Conservation (phyloP, 2,329 filamentous ascomycete species). For the Pseudodiploospora longispora region DNA sequence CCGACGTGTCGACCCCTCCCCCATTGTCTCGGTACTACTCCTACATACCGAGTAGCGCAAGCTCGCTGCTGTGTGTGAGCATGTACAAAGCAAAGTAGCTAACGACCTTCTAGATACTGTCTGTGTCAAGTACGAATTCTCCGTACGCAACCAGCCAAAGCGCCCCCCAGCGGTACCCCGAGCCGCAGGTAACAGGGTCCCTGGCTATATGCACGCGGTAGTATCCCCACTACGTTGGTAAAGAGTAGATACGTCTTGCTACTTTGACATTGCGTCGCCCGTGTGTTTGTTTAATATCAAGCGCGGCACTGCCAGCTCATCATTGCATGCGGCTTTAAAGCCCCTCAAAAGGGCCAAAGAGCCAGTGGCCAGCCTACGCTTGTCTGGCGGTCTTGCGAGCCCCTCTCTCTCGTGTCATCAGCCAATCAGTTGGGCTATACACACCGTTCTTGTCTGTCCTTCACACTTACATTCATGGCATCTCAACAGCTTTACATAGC, state of each 20-base stretch:
- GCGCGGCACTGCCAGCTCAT: slow-evolving; percentile 67
- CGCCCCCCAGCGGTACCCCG: too few species aligned
- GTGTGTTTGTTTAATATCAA: slow-evolving; percentile 24
- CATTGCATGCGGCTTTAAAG: slow-evolving; percentile 56
- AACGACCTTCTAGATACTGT: too few species aligned
- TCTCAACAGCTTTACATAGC: too few species aligned
- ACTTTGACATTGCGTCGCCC: slow-evolving; percentile 7
- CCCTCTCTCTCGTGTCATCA: slow-evolving; percentile 1
- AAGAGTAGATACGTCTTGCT: slow-evolving; percentile 9
- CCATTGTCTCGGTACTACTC: slow-evolving; percentile 7
- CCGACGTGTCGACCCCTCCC: not conserved
- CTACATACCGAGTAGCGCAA: not conserved
- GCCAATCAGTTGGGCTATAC: slow-evolving; percentile 8
- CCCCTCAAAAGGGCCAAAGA: slow-evolving; percentile 9
- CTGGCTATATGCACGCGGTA: too few species aligned
- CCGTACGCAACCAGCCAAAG: too few species aligned
- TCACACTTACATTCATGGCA: too few species aligned
- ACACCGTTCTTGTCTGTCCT: slow-evolving; percentile 2
- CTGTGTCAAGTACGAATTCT: too few species aligned
- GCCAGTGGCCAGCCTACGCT: slow-evolving; percentile 8
- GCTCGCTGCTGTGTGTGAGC: too few species aligned
- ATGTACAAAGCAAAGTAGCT: too few species aligned
- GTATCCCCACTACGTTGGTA: too few species aligned
- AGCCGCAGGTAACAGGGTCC: too few species aligned
- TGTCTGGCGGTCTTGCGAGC: slow-evolving; percentile 6